phyloP scores from a whole-genome alignment of 768 basidiomycete species.

The Lyophyllum shimeji region DNA sequence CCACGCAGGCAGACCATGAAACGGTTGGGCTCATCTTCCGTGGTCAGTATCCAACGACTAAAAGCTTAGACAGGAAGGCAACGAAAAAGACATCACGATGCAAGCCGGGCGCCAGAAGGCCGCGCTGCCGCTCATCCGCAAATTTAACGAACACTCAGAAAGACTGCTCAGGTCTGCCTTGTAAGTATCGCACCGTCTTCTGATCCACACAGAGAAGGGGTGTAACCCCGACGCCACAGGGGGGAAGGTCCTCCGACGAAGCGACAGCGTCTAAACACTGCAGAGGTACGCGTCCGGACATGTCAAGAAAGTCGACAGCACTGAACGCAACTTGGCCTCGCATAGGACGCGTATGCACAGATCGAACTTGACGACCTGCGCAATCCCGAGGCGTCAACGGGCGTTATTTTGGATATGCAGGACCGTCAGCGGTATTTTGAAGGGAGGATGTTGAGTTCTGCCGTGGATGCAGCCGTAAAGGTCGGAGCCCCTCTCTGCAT shows the following conservation, averaged over 20 bases:
- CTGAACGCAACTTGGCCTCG: slow-evolving; percentile 1
- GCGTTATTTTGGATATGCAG: slow-evolving; percentile 85
- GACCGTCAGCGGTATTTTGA: slow-evolving; percentile 84
- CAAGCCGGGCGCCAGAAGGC: slow-evolving; percentile 87
- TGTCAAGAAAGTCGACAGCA: neutral
- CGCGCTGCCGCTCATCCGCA: slow-evolving; percentile 88
- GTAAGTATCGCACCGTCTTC: slow-evolving; percentile 33
- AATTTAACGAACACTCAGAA: slow-evolving; percentile 98
- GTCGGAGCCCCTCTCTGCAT: slow-evolving; percentile 15
- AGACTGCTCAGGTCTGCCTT: slow-evolving; percentile 78
- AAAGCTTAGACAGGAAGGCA: slow-evolving; percentile 65
- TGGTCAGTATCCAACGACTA: slow-evolving; percentile 2
- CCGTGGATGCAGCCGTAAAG: slow-evolving; percentile 27
- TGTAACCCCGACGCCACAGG: slow-evolving; percentile 25
- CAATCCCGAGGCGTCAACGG: slow-evolving; percentile 59
- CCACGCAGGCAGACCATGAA: slow-evolving; percentile 88
- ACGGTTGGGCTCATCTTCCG: slow-evolving; percentile 51
- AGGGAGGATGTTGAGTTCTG: slow-evolving; percentile 45
- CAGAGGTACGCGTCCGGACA: slow-evolving; percentile 34
- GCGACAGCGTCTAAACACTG: slow-evolving; percentile 49
- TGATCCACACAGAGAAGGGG: neutral
- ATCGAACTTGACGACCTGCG: slow-evolving; percentile 88
- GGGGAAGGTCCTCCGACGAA: slow-evolving; percentile 61
- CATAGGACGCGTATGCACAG: slow-evolving; percentile 42
- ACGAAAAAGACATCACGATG: slow-evolving; percentile 92